phyloP scores from a whole-genome alignment of 2,329 filamentous ascomycete genomes.

The Stemphylium lycopersici region DNA sequence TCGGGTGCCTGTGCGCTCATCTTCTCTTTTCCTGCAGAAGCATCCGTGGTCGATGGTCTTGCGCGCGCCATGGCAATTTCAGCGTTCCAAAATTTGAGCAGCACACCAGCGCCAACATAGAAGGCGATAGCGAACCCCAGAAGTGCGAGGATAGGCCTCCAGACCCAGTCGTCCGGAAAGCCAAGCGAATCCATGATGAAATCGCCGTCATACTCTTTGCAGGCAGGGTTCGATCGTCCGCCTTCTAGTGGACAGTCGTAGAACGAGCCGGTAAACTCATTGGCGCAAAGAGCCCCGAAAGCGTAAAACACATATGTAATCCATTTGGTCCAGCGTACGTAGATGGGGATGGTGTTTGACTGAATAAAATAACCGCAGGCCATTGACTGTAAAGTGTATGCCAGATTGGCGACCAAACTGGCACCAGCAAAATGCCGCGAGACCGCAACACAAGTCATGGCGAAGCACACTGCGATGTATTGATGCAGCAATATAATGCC shows the following conservation, averaged over 20 bases:
- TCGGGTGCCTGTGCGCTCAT: conserved; percentile 62
- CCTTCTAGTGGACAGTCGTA: conserved; percentile 73
- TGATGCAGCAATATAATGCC: conserved; percentile 71
- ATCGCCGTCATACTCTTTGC: conserved; percentile 70
- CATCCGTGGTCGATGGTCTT: conserved; percentile 60
- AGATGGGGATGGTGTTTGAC: conserved; percentile 73
- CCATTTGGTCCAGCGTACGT: conserved; percentile 79
- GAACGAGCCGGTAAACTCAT: conserved; percentile 74
- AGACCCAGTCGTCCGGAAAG: conserved; percentile 71
- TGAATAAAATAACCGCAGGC: conserved; percentile 80
- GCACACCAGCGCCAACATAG: conserved; percentile 63
- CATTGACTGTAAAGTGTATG: conserved; percentile 75
- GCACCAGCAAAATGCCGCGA: conserved; percentile 72
- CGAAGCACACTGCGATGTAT: conserved; percentile 75
- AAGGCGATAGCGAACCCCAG: conserved; percentile 69
- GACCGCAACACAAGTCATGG: conserved; percentile 69
- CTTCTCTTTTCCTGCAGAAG: conserved; percentile 73
- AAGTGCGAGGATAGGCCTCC: conserved; percentile 68
- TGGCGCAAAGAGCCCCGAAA: conserved; percentile 72
- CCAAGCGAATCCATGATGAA: conserved; percentile 74
- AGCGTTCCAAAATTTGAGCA: conserved; percentile 68
- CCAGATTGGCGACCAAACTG: conserved; percentile 73
- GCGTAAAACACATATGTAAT: conserved; percentile 70
- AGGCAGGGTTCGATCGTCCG: conserved; percentile 68
- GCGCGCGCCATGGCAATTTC: conserved; percentile 74